Percentiles rank a stretch among this genome's conserved stretches.
Evolutionary conservation across 805 yeast genomes (phyloP).

Genomic region (Yarrowia bubula): DNA sequence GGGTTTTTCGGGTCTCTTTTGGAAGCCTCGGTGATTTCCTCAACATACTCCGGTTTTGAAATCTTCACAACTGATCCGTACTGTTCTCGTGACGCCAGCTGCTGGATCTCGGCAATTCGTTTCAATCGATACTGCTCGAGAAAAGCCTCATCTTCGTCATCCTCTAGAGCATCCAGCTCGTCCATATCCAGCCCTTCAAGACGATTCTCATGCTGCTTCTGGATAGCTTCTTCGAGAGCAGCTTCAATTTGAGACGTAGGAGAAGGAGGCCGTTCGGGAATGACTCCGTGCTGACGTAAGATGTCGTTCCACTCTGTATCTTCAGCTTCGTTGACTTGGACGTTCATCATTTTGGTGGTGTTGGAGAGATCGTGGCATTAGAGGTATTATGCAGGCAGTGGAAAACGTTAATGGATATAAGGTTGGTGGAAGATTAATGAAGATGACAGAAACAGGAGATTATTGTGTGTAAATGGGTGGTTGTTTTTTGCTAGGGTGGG

Average conservation of each 20-base stretch:
- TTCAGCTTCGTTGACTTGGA: slow-evolving; percentile 90
- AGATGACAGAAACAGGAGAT: too few relatives aligned
- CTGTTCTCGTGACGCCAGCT: slow-evolving; percentile 52
- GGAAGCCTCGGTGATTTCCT: slow-evolving; percentile 82
- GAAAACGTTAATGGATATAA: not conserved
- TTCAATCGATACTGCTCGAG: slow-evolving; percentile 71
- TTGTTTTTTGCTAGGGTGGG: too few relatives aligned
- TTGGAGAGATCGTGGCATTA: not conserved
- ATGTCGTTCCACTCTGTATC: slow-evolving; percentile 99
- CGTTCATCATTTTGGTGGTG: slow-evolving; percentile 39
- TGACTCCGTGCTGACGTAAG: slow-evolving; percentile 81
- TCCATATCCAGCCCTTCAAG: slow-evolving; percentile 72
- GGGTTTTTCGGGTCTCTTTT: slow-evolving; percentile 17
- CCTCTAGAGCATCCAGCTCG: slow-evolving; percentile 85
- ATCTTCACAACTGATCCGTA: slow-evolving; percentile 79
- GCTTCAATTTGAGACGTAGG: slow-evolving; percentile 85
- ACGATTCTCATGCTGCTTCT: slow-evolving; percentile 76
- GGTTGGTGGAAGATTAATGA: not conserved
- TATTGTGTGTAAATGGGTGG: too few relatives aligned
- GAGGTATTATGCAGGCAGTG: not conserved
- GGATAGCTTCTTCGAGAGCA: slow-evolving; percentile 79
- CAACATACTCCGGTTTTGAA: slow-evolving; percentile 81
- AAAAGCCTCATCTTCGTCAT: slow-evolving; percentile 76
- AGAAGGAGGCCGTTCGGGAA: slow-evolving; percentile 87
- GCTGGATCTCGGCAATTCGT: slow-evolving; percentile 70